phyloP scores from a whole-genome alignment of 306 rosid genomes.

The Dryas octopetala region DNA sequence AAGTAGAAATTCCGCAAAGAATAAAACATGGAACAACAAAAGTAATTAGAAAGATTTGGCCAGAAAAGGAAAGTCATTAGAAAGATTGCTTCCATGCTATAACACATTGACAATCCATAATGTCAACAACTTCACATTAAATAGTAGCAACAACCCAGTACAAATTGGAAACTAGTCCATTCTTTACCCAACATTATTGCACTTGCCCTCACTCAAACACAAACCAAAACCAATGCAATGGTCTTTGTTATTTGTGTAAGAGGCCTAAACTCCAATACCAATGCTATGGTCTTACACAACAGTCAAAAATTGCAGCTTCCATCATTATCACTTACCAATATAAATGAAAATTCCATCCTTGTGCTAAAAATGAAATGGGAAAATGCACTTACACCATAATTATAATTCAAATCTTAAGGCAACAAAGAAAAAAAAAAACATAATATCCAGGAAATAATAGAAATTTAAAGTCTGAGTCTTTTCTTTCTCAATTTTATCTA shows the following conservation, averaged over 20 bases:
- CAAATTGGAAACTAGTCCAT: not conserved
- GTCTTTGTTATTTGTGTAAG: not conserved
- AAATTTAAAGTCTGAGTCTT: not conserved
- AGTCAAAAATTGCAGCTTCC: not conserved
- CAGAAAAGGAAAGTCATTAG: conserved; percentile 2
- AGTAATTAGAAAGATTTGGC: conserved; percentile 16
- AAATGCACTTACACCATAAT: not conserved
- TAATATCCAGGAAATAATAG: not conserved
- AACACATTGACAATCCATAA: too few species aligned
- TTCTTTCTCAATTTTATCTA: not conserved
- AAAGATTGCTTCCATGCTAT: not conserved
- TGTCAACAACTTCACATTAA: not conserved
- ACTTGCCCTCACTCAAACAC: not conserved
- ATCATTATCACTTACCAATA: conserved; percentile 12
- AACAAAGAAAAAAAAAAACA: not conserved
- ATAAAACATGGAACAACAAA: conserved; percentile 10
- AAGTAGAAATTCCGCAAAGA: conserved; percentile 28
- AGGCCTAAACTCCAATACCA: too few species aligned
- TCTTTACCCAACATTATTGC: not conserved
- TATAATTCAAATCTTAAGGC: not conserved
- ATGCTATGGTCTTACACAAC: not conserved
- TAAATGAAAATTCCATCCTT: not conserved
- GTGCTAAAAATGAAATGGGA: not conserved
- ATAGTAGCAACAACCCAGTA: not conserved
- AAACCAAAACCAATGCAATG: not conserved